A percentile compares a stretch with the other conserved stretches of the same genome.
phyloP scores from a whole-genome alignment of 805 yeast genomes.

The Candida stauntonica region DNA sequence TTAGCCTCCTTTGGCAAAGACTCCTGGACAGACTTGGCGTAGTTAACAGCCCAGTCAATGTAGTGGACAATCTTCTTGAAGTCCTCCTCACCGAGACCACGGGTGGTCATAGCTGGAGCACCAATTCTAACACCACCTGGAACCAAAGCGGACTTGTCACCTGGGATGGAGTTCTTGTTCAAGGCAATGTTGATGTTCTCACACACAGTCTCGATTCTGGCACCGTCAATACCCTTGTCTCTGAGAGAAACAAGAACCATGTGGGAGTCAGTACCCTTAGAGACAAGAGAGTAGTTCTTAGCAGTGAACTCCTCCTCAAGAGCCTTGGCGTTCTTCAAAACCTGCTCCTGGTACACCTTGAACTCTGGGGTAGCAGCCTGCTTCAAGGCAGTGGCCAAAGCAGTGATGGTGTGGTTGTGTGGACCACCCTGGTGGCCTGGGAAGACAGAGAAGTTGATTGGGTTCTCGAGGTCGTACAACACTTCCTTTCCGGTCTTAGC shows the following conservation, averaged over 20 bases:
- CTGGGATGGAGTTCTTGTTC: conserved; percentile 94
- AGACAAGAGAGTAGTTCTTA: conserved; percentile 72
- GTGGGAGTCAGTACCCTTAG: conserved; percentile 94
- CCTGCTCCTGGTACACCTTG: conserved; percentile 78
- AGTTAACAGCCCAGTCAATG: conserved; percentile 74
- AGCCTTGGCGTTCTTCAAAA: conserved; percentile 73
- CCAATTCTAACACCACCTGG: conserved; percentile 98
- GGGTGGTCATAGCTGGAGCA: conserved; percentile 98
- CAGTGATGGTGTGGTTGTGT: conserved; percentile 96
- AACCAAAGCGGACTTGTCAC: conserved; percentile 91
- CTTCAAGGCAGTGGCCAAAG: conserved; percentile 90
- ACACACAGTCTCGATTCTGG: conserved; percentile 86
- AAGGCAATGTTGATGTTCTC: conserved; percentile 92
- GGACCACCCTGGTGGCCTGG: conserved; percentile 99
- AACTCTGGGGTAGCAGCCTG: conserved; percentile 89
- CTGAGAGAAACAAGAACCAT: conserved; percentile 81
- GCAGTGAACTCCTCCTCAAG: conserved; percentile 64
- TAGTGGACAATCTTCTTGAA: conserved; percentile 74
- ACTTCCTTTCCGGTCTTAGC: conserved; percentile 78
- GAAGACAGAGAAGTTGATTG: conserved; percentile 94
- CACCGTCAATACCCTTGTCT: conserved; percentile 81
- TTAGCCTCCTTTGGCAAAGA: conserved; percentile 87
- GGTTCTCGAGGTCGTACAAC: conserved; percentile 81
- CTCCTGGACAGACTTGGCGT: conserved; percentile 72
- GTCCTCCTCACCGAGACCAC: conserved; percentile 90